A percentile compares a stretch with the other conserved stretches of the same genome.
phyloP scores from a whole-genome alignment of 2,329 filamentous ascomycete species.

The Aureobasidium sp. region DNA sequence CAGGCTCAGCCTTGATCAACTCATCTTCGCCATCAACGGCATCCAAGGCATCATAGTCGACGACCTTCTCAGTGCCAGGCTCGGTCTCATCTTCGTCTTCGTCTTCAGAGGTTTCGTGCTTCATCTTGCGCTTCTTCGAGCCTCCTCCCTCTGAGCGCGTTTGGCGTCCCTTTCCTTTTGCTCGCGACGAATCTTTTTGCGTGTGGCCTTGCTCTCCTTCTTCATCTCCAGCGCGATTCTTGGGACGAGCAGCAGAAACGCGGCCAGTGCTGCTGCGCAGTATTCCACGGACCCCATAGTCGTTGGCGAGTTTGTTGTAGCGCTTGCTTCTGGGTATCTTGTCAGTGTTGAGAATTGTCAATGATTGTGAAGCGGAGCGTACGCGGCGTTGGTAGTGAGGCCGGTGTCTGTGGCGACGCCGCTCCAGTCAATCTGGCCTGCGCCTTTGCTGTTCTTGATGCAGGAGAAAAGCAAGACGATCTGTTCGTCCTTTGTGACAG shows the following conservation, averaged over 20 bases:
- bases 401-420: conserved; percentile 55
- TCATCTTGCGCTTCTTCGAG: conserved; percentile 13
- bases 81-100: neutral
- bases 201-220: conserved; percentile 5
- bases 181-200: neutral
- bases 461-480: conserved; percentile 60
- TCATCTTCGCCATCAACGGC: neutral
- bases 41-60: neutral
- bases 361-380: conserved; percentile 31
- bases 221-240: conserved; percentile 11
- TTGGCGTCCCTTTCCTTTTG: conserved; percentile 6
- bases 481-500: conserved; percentile 37
- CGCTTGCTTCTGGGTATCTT: conserved; percentile 46
- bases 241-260: conserved; percentile 9
- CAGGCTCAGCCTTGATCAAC: neutral
- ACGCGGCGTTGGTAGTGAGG: conserved; percentile 62
- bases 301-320: conserved; percentile 58
- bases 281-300: conserved; percentile 38
- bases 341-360: conserved; percentile 1
- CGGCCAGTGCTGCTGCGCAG: conserved; percentile 14
- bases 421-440: conserved; percentile 57
- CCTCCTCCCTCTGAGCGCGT: neutral
- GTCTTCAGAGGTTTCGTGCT: neutral
- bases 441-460: conserved; percentile 49
- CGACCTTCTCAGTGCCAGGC: neutral